Conservation (phyloP, 371 early-diverging fungal genomes). For the Haplosporangium sp. region DNA sequence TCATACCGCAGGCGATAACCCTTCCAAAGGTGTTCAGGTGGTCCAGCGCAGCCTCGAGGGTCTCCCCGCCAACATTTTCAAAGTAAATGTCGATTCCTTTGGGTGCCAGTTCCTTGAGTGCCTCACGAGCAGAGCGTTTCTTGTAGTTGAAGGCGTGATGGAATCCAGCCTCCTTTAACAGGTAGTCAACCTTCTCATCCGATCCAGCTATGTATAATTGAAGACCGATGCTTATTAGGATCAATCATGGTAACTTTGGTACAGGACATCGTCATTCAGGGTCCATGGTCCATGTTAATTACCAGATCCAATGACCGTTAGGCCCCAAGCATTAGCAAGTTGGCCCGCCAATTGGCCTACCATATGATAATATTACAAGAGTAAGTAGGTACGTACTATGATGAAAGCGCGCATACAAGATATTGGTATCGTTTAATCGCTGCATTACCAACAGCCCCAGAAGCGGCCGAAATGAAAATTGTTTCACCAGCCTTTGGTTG, state of each 20-base stretch:
- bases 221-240: neutral
- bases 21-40: conserved; percentile 62
- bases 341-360: conserved; percentile 70
- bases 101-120: conserved; percentile 61
- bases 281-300: neutral
- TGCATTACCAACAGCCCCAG: conserved; percentile 70
- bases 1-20: conserved; percentile 68
- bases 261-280: neutral
- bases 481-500: conserved; percentile 77
- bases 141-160: conserved; percentile 84
- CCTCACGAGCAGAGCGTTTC: conserved; percentile 56
- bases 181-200: conserved; percentile 74
- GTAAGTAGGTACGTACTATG: neutral
- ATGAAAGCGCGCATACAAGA: neutral
- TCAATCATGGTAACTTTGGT: neutral
- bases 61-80: conserved; percentile 78
- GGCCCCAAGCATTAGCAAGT: conserved; percentile 67
- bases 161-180: conserved; percentile 64
- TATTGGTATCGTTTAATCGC: too few species aligned
- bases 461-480: conserved; percentile 64
- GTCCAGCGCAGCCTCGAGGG: conserved; percentile 68
- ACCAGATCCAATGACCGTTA: conserved; percentile 69
- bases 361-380: neutral
- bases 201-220: conserved; percentile 62
- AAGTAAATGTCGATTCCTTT: conserved; percentile 78